Conservation (phyloP, 2,329 filamentous ascomycete species). For the Neopestalotiopsis clavispora region DNA sequence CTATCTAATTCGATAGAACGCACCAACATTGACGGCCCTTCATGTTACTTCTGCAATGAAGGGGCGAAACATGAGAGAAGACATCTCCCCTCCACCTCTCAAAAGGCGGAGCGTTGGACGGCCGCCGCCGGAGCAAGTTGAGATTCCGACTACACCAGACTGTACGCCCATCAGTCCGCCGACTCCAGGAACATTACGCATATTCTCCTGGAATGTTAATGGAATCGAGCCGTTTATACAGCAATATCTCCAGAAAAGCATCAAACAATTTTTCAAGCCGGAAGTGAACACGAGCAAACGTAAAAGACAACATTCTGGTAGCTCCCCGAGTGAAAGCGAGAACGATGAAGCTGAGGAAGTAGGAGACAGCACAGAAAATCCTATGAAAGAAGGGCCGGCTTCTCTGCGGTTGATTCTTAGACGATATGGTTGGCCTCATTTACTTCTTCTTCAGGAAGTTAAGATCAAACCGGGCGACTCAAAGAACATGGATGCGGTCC, state of each 20-base stretch:
- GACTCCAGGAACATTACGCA: slow-evolving; percentile 9
- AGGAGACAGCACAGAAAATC: slow-evolving; percentile 33
- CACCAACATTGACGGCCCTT: too few relatives aligned
- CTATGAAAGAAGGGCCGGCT: slow-evolving; percentile 14
- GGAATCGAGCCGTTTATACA: slow-evolving; percentile 19
- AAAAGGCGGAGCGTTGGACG: not conserved
- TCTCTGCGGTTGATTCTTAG: slow-evolving; percentile 16
- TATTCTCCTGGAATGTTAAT: slow-evolving; percentile 24
- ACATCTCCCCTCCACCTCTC: slow-evolving; percentile 12
- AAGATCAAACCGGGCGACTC: slow-evolving; percentile 22
- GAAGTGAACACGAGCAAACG: slow-evolving; percentile 35
- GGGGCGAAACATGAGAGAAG: not conserved
- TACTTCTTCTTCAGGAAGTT: slow-evolving; percentile 22
- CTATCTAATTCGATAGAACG: not conserved
- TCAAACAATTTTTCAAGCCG: slow-evolving; percentile 17
- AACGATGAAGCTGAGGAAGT: not conserved
- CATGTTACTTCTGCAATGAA: too few relatives aligned
- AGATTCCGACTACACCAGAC: not conserved
- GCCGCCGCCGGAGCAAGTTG: not conserved
- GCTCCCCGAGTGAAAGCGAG: not conserved
- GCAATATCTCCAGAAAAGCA: slow-evolving; percentile 17
- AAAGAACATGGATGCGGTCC: slow-evolving; percentile 16
- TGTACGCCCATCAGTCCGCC: not conserved
- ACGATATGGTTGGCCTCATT: slow-evolving; percentile 18
- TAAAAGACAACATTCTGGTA: not conserved